These are phyloP conservation scores for Trypanosoma boissoni DNA, from an alignment of 208 protist genomes.

Conservation along the genomic window DNA sequence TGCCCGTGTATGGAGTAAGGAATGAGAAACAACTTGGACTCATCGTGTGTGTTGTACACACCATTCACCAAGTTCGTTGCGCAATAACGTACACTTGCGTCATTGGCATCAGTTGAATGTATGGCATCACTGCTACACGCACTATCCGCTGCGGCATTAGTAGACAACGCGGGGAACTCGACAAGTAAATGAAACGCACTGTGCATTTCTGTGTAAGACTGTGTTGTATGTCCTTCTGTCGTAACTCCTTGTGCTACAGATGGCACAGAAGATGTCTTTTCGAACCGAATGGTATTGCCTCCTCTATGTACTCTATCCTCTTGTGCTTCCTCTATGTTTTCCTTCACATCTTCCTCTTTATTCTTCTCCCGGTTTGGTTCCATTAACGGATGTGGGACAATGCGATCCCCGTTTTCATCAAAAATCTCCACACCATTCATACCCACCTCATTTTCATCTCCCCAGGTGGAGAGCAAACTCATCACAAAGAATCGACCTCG, in stretches of 20 bases:
- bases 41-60: slow-evolving; percentile 80
- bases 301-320: too few species aligned
- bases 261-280: too few species aligned
- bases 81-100: slow-evolving; percentile 31
- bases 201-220: background rate
- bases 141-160: background rate
- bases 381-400: slow-evolving; percentile 36
- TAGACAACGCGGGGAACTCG: background rate
- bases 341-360: too few species aligned
- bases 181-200: background rate
- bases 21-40: slow-evolving; percentile 74
- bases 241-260: too few species aligned
- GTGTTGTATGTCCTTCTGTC: background rate
- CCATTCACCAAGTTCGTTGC: slow-evolving; percentile 81
- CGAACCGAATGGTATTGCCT: too few species aligned
- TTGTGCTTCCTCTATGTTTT: too few species aligned
- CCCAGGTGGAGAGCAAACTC: slow-evolving; percentile 85
- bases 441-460: slow-evolving; percentile 88
- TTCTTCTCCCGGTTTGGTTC: too few species aligned
- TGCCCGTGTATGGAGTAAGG: slow-evolving; percentile 66
- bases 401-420: slow-evolving; percentile 53
- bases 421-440: slow-evolving; percentile 90
- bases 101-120: background rate
- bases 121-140: background rate
- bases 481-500: slow-evolving; percentile 52